Base-by-base conservation (phyloP, 1,139 yeast species). In the Zygoascus hellenicus region DNA sequence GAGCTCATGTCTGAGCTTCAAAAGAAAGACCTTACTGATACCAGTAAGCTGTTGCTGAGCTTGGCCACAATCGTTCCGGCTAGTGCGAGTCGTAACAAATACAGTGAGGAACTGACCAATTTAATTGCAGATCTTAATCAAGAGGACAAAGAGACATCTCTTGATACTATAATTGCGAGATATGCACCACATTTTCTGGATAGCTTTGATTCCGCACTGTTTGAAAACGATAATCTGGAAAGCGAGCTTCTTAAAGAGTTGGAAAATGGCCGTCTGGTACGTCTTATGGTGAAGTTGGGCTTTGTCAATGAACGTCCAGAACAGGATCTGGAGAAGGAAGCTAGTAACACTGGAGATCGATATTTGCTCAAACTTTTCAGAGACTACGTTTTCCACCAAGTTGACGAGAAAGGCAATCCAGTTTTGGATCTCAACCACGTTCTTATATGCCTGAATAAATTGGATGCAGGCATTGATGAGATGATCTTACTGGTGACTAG, bases 381-480 rank as follows among this genome's bases (percentile, higher is more conserved):
- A 50, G 95, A 90, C 63, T 87, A 79, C 61, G 82, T 90, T 3
- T 92, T 90, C 67, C 94, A 86, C 60, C 95, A 86, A 60, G 76
- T 74, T 42, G 89, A 88, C 62, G 94, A 83, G 47, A 66, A 68
- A 32, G 96, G 96, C 14, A 76, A 77, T 57, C 89, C 96, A 2
- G 78, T 82, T 2, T 70, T 88, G 48, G 97, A 94, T 65, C 71
- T 92, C 57, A 82, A 90, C 1, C 88, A 89, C 62, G 94, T 90
- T 3, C 70, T 94, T 54, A 71, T 78, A 45, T 78, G 83, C 56
- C 70, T 92, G 58, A 92, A 92, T 67, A 92, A 92, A 65, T 71
- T 92, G 51, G 99, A 94, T 63, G 95, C 94, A 11, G 98, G 97
- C 1, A 76, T 84, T 41, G 92, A 87, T 46, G 98, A 92, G 64